Evolutionary conservation across 306 rosid species (phyloP).

Genomic region (Hylodesmum podocarpum): DNA sequence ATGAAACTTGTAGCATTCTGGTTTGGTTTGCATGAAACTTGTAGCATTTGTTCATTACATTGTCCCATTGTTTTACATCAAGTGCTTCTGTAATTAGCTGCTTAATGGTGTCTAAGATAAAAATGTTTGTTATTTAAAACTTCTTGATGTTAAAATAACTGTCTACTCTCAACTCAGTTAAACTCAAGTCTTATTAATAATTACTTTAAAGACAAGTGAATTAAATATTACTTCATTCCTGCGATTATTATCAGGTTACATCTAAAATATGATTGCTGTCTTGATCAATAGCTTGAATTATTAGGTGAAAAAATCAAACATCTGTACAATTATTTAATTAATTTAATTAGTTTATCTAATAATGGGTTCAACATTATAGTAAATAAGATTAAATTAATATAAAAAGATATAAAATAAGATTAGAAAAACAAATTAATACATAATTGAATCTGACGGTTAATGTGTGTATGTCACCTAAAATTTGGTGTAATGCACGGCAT

Average conservation of each 20-base stretch:
- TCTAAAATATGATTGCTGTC: neutral
- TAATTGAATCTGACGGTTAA: no score
- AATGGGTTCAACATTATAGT: no score
- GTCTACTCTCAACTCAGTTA: neutral
- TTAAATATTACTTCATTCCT: neutral
- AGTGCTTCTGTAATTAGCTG: neutral
- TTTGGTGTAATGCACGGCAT: no score
- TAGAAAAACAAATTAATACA: no score
- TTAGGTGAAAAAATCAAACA: neutral
- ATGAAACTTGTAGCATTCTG: no score
- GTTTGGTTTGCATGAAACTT: no score
- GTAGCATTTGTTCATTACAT: neutral
- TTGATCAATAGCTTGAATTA: conserved; percentile 4
- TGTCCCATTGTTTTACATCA: neutral
- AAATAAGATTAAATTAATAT: no score
- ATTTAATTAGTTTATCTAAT: no score
- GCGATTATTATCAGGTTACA: neutral
- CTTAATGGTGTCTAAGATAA: neutral
- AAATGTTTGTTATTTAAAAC: conserved; percentile 13
- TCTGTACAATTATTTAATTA: no score
- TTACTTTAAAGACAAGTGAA: conserved; percentile 1
- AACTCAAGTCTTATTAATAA: conserved; percentile 6
- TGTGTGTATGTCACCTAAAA: no score
- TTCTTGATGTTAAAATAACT: conserved; percentile 5
- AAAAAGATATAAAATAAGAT: no score